Conservation (phyloP, 768 basidiomycete genomes). For the Mycena haematopus region DNA sequence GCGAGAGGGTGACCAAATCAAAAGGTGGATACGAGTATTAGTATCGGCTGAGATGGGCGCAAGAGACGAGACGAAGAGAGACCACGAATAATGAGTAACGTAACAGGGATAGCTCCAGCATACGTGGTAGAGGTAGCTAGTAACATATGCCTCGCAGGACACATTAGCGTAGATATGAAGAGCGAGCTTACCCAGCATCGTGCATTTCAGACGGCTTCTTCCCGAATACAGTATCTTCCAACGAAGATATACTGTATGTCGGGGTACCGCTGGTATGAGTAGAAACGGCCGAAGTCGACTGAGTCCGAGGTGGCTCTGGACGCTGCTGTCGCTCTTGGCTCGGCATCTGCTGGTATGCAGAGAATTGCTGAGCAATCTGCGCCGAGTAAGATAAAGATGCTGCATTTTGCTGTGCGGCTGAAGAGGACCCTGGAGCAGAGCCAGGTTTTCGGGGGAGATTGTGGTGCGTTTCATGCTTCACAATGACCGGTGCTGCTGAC, state of each 20-base stretch:
- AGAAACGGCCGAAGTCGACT: constrained; percentile 35
- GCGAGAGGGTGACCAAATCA: constrained; percentile 33
- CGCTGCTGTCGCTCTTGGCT: constrained; percentile 67
- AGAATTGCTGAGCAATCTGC: constrained; percentile 71
- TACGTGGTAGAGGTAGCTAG: constrained; percentile 44
- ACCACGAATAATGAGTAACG: constrained; percentile 40
- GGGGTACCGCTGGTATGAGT: constrained; percentile 37
- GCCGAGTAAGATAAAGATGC: constrained; percentile 61
- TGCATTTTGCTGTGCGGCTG: constrained; percentile 27
- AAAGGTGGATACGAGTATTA: constrained; percentile 28
- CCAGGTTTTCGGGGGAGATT: constrained; percentile 27
- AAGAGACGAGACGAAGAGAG: constrained; percentile 31
- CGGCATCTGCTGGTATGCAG: constrained; percentile 67
- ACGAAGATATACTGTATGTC: constrained; percentile 27
- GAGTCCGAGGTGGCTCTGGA: constrained; percentile 34
- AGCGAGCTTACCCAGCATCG: constrained; percentile 77
- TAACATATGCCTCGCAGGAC: constrained; percentile 31
- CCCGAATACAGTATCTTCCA: constrained; percentile 52
- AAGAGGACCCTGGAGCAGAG: constrained; percentile 27
- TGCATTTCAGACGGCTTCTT: constrained; percentile 78
- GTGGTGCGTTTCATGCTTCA: constrained; percentile 26
- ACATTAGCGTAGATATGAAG: constrained; percentile 29
- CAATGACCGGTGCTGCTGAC: constrained; percentile 5
- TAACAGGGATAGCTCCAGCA: constrained; percentile 36
- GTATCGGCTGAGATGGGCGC: constrained; percentile 31